Base-by-base conservation (phyloP, 1,284 basidiomycete genomes). In the Peniophora sp. region DNA sequence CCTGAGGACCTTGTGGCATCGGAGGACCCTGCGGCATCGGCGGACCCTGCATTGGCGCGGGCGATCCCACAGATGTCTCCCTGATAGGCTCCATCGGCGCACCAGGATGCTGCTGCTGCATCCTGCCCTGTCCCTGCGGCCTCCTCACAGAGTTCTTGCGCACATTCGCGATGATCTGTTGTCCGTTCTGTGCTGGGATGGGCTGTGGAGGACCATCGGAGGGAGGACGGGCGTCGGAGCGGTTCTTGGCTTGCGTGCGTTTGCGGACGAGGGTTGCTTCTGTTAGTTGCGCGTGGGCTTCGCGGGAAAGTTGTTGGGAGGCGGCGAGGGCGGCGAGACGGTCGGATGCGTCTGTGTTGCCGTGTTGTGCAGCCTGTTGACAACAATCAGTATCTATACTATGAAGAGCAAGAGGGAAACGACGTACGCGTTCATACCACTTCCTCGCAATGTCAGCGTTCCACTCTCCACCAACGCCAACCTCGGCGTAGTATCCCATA, bases 401-500 rank as follows among this genome's bases (percentile, higher is more conserved):
- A 39, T 8, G 20, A 24, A 23, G 27, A 17, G 24, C 9, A 12
- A 24, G 24, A 22, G 20, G 3, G 3, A 58, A 54, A 47, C 6
- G 22, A 67, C 74, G 50, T 51, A 83, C 83, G 66, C 70, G 69
- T 12, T 65, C 68, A 61, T 89, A 95, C 88, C 91, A 95, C 58
- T 68, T 75, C 49, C 72, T 67, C 3, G 91, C 87, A 1, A 68
- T 67, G 0, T 75, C 73, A 23, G 93, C 53, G 61, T 92, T 80
- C 60, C 81, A 81, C n/a, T 69, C 59, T 0, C 80, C 78, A 0
- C 85, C 87, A 2, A 89, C 81, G 2, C 87, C 86, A 0, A 89
- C 90, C 62, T 95, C 92, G 37, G 75, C 75, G 63, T 94, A 97
- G 64, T 97, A 97, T 0, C 92, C 95, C 78, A 97, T 84, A 0